These are phyloP conservation scores for Acer campestre DNA, from an alignment of 345 rosid genomes.

Conservation along the genomic window DNA sequence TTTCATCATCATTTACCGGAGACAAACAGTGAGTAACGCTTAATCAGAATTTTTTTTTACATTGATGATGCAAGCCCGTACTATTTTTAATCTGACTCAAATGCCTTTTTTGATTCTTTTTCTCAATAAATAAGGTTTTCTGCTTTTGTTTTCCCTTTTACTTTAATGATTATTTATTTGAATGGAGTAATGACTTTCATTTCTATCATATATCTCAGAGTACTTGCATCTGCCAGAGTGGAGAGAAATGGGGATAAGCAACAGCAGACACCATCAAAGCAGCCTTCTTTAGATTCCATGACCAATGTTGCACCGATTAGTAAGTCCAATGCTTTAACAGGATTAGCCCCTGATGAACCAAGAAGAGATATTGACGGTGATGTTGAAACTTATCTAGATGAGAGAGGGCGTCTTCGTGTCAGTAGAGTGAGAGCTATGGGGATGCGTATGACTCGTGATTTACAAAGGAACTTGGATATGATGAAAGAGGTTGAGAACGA, in stretches of 20 bases:
- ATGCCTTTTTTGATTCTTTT: neutral
- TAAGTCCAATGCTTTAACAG: conserved; percentile 43
- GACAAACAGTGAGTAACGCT: conserved; percentile 76
- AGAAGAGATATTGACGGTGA: conserved; percentile 48
- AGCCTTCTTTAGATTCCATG: conserved; percentile 35
- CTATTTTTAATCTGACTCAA: neutral
- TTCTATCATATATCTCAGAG: conserved; percentile 41
- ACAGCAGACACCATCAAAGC: conserved; percentile 27
- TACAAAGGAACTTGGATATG: conserved; percentile 90
- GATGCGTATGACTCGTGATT: conserved; percentile 91
- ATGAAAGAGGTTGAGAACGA: conserved; percentile 82
- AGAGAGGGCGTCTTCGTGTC: conserved; percentile 72
- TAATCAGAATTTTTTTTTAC: neutral
- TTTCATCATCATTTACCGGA: conserved; percentile 86
- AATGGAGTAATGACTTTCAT: conserved; percentile 13
- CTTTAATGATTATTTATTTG: neutral
- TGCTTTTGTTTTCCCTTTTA: neutral
- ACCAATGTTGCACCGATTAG: conserved; percentile 29
- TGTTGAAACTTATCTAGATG: conserved; percentile 81
- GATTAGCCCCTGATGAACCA: conserved; percentile 39
- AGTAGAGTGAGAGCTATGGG: conserved; percentile 91
- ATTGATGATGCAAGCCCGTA: neutral
- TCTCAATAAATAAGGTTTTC: neutral
- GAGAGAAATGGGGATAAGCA: conserved; percentile 46
- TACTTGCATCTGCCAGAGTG: conserved; percentile 55